These are phyloP conservation scores for Rhodotorula mucilaginosa DNA, from an alignment of 1,284 basidiomycete genomes.

Conservation along the genomic window DNA sequence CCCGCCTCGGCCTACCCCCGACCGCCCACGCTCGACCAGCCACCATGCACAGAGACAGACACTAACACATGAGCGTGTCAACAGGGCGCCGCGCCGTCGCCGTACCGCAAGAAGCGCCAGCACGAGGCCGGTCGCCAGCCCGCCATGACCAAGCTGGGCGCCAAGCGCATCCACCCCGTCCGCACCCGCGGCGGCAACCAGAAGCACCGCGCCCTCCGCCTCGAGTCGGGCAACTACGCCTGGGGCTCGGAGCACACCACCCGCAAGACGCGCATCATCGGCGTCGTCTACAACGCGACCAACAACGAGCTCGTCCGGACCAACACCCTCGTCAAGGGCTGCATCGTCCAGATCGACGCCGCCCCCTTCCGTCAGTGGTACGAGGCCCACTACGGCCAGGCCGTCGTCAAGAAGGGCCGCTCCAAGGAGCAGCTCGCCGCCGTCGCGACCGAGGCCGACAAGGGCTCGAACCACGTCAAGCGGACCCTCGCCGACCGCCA, in stretches of 20 bases:
- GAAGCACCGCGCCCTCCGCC: slow-evolving; percentile 89
- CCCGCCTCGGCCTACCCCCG: too few relatives aligned
- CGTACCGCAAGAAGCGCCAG: slow-evolving; percentile 63
- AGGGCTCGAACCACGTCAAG: slow-evolving; percentile 83
- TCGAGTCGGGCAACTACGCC: slow-evolving; percentile 92
- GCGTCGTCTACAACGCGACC: slow-evolving; percentile 94
- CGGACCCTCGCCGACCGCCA: slow-evolving; percentile 81
- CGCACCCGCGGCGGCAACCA: slow-evolving; percentile 88
- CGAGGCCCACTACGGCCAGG: slow-evolving; percentile 90
- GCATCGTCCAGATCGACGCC: slow-evolving; percentile 92
- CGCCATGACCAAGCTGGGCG: slow-evolving; percentile 88
- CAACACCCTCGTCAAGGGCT: slow-evolving; percentile 92
- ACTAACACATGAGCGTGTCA: too few relatives aligned
- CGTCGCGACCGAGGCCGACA: slow-evolving; percentile 60
- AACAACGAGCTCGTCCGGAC: slow-evolving; percentile 99
- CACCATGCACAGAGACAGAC: neutral
- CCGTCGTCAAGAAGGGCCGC: slow-evolving; percentile 82
- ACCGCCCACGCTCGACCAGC: neutral
- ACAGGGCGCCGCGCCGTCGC: slow-evolving; percentile 76
- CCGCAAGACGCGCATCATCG: slow-evolving; percentile 87
- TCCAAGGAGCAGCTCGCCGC: slow-evolving; percentile 48
- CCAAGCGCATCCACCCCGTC: slow-evolving; percentile 88
- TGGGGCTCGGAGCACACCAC: slow-evolving; percentile 92
- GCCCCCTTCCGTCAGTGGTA: slow-evolving; percentile 98
- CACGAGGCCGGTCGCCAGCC: slow-evolving; percentile 51